Evolutionary conservation across 345 rosid species (phyloP), one percentile per base, ranked within the genome.

Genomic region (Syzygium oleosum): DNA sequence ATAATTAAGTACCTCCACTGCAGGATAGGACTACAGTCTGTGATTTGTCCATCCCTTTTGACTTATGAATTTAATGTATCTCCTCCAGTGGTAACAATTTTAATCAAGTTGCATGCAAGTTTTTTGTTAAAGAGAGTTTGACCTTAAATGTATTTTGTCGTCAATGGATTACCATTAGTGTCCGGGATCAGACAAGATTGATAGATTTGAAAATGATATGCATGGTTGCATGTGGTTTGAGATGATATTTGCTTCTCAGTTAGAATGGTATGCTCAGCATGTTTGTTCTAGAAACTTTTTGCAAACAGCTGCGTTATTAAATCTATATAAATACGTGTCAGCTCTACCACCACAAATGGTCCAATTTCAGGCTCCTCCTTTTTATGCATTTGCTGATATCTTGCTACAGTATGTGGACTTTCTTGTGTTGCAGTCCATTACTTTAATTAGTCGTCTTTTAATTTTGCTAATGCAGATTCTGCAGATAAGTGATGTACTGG

Each of bases 401-500:
- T 73, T 73, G 83, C 49, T 73, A 38, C 27, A 38, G 49, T 5
- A 22, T 34, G 43, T 52, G 63, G 51, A 29, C 5, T 17, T 84
- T 84, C 41, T 29, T 84, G 25, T 84, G 63, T 17, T 25, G 31
- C 14, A 52, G 38, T 51, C 34, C 43, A 23, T 85, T 85, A 8
- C 79, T 68, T 31, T 68, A 23, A 85, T 52, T 23, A 54, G 86
- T 34, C 4, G 38, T 51, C 34, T 49, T 46, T 52, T 51, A 41
- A 84, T 84, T 84, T 52, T 63, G 27, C 16, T 73, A 19, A 29
- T 90, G 77, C 93, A 97, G 99, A 95, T 97, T 91, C 90, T 97
- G 89, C 96, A 97, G 90, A 93, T 94, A 88, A 92, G 99, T 91
- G 99, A 97, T 87, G 91, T 97, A 91, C 95, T 96, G 88, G 99